These are phyloP conservation scores for Aspergillus biplanus DNA, from an alignment of 495 filamentous ascomycete species.

Conservation along the genomic window DNA sequence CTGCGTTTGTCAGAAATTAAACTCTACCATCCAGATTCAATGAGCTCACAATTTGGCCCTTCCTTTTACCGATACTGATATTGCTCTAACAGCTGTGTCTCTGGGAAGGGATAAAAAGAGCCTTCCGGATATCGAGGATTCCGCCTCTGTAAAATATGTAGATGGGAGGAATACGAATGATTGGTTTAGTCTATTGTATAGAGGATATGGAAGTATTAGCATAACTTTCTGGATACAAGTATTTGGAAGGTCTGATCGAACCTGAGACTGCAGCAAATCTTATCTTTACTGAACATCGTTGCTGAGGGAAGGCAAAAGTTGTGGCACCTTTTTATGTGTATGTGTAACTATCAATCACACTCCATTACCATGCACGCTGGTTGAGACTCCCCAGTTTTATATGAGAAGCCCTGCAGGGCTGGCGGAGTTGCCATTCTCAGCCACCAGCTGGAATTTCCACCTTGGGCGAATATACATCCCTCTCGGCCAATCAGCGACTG, in stretches of 20 bases:
- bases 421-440: conserved; percentile 8
- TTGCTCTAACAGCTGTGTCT: conserved; percentile 17
- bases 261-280: conserved; percentile 7
- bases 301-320: background rate
- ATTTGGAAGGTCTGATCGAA: conserved; percentile 2
- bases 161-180: conserved; percentile 27
- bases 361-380: background rate
- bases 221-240: background rate
- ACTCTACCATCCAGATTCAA: background rate
- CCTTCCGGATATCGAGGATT: conserved; percentile 19
- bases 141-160: conserved; percentile 3
- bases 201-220: background rate
- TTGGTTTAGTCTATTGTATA: conserved; percentile 23
- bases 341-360: background rate
- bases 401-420: background rate
- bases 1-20: conserved; percentile 1
- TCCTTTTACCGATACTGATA: conserved; percentile 25
- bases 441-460: conserved; percentile 1
- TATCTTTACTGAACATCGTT: conserved; percentile 1
- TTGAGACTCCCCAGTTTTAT: background rate
- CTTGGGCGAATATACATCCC: background rate
- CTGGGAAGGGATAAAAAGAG: conserved; percentile 20
- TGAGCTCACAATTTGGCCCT: conserved; percentile 23
- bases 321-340: background rate
- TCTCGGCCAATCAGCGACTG: background rate